A percentile compares a stretch with the other conserved stretches of the same genome.
These are phyloP conservation scores for Mayamaea pseudoterrestris DNA, from an alignment of 108 stramenopile genomes.

Conservation along the genomic window DNA sequence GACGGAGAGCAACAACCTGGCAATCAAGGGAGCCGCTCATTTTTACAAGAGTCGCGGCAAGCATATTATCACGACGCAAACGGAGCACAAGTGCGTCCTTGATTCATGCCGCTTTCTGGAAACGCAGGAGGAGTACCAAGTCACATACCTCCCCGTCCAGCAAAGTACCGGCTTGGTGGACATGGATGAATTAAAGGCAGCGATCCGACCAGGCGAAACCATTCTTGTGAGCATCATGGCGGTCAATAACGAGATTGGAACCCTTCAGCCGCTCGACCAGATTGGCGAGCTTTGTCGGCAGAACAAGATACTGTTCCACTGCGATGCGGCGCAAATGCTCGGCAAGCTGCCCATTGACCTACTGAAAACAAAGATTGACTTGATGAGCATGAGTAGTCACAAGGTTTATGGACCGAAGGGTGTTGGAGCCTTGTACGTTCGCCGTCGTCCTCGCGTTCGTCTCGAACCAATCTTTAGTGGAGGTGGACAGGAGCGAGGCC, in stretches of 20 bases:
- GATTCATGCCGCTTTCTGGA: conserved; percentile 94
- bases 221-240: conserved; percentile 94
- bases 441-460: conserved; percentile 92
- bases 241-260: conserved; percentile 99
- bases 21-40: conserved; percentile 96
- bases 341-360: conserved; percentile 97
- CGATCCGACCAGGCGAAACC: conserved; percentile 86
- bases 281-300: conserved; percentile 89
- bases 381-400: conserved; percentile 93
- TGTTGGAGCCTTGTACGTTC: conserved; percentile 92
- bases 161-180: conserved; percentile 82
- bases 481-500: conserved; percentile 97
- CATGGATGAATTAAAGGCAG: conserved; percentile 73
- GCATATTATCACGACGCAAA: conserved; percentile 98
- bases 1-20: conserved; percentile 95
- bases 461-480: conserved; percentile 95
- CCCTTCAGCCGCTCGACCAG: conserved; percentile 89
- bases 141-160: conserved; percentile 92
- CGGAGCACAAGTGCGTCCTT: conserved; percentile 99
- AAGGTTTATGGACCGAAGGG: conserved; percentile 99
- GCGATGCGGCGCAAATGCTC: conserved; percentile 97
- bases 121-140: conserved; percentile 90
- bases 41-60: conserved; percentile 77
- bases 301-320: conserved; percentile 94
- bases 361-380: conserved; percentile 86